Evolutionary conservation across 345 rosid genomes (phyloP), one percentile per base, ranked within the genome.

Genomic region (Schrenkiella parvula): DNA sequence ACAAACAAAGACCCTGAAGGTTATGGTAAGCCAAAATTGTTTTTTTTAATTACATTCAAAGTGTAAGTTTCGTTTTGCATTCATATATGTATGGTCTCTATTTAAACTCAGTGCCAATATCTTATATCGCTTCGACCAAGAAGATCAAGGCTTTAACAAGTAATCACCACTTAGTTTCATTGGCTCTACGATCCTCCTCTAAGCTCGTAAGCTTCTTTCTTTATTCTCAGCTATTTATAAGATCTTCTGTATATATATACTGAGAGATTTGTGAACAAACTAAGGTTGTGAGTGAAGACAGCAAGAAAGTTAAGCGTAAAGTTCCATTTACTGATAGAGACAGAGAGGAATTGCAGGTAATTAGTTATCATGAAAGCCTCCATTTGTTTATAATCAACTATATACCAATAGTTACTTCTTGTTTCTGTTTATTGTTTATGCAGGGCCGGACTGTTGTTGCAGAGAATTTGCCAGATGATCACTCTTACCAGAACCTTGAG

Each of bases 401-500:
- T 67, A 11, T 9, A 43, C n/a, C 6, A 23, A 7, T 48, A 19
- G 11, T 25, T 18, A 44, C 12, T 64, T 37, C 43, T 39, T 55
- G 53, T 47, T 50, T 43, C 14, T 47, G 15, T 71, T 6, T 10
- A 68, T 46, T 58, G 41, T 22, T 34, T 61, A 73, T 80, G 74
- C 73, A 93, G 98, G 85, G 87, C 43, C 81, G 96, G 15, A 95
- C 88, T 12, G 93, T 95, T 59, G 88, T 86, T 48, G 97, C 74
- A 21, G 99, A 95, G 87, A 95, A 95, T 81, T 80, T 95, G 77
- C 99, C 99, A 29, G 99, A 95, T 46, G 99, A 95, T 85, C 96
- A 95, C 65, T 92, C 98, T 55, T 91, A 95, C 74, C 99, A 88
- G 38, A 92, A 92, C 78, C 82, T 95, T 67, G 98, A 92, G 80